Evolutionary conservation across 2,329 filamentous ascomycete genomes (phyloP).

Genomic region (Fusarium sp.): DNA sequence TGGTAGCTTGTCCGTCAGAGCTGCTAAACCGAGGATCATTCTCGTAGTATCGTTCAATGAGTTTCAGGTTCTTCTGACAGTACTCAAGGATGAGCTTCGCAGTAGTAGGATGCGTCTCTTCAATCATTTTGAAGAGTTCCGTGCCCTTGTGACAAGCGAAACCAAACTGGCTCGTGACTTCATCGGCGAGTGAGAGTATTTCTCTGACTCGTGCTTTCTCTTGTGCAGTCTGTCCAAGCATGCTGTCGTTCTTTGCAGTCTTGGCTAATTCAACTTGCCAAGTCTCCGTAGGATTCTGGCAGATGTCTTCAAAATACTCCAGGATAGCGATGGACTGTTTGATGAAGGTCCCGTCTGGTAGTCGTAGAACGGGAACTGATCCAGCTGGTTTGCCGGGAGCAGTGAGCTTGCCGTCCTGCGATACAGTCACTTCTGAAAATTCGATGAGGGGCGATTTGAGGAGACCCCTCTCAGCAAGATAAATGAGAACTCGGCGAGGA

Average conservation of each 20-base stretch:
- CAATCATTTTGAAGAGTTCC: neutral
- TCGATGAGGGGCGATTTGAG: conserved; percentile 16
- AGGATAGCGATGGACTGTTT: conserved; percentile 37
- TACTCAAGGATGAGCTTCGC: conserved; percentile 23
- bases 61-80: conserved; percentile 16
- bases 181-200: conserved; percentile 29
- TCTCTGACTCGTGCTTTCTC: conserved; percentile 28
- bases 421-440: conserved; percentile 7
- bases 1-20: neutral
- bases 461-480: conserved; percentile 28
- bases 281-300: conserved; percentile 5
- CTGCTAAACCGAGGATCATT: neutral
- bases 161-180: conserved; percentile 23
- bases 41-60: conserved; percentile 26
- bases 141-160: conserved; percentile 39
- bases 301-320: conserved; percentile 37
- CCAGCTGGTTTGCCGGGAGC: conserved; percentile 33
- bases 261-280: conserved; percentile 26
- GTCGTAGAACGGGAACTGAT: conserved; percentile 18
- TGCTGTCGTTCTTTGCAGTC: neutral
- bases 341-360: conserved; percentile 36
- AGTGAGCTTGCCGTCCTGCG: neutral
- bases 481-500: conserved; percentile 29
- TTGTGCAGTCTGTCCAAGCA: conserved; percentile 17
- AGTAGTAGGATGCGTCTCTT: neutral